Evolutionary conservation across 2,329 filamentous ascomycete genomes (phyloP), one percentile per base, ranked within the genome.

Genomic region (Fusarium sp.): DNA sequence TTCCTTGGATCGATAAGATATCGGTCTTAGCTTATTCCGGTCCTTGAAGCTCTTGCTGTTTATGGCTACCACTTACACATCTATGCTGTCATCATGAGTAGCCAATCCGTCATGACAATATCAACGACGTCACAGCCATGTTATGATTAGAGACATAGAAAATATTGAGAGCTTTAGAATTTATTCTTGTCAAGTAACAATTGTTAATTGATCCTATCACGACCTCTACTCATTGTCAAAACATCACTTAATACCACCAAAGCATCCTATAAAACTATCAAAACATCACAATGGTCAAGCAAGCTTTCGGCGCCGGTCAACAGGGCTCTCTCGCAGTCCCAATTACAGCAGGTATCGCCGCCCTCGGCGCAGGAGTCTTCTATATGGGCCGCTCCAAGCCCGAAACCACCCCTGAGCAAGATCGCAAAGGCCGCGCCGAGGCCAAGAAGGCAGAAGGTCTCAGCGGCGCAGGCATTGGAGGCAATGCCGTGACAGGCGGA

Each of bases 401-500:
- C 41, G 26, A 57, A 9, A 69, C 58, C 34, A 63, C 58, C 19
- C 54, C 50, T 50, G 60, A 59, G 31, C 58, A 72, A 34, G 65
- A 67, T 31, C 70, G 70, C 53, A 69, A 28, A 43, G 58, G 49
- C n/a, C 59, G 59, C 21, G 75, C 73, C 6, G 67, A 78, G 13
- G 68, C 76, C 23, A 79, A 79, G 52, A 77, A 73, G 49, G 76
- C 77, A 18, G 73, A 75, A 25, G 77, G 76, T 9, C 68, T 79
- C 39, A 31, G 67, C 14, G 77, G 77, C 26, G 78, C 77, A 13
- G 78, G 78, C 23, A 65, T 80, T 8, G 78, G 78, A 30, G 69
- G 68, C 28, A 80, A 74, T 48, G 64, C 67, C n/a, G 60, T 68
- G 19, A 75, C 77, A 1, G 78, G 78, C 13, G 77, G 76, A 19